Conservation (phyloP, 192 early-diverging fungal species). For the Backusella liffmaniae region DNA sequence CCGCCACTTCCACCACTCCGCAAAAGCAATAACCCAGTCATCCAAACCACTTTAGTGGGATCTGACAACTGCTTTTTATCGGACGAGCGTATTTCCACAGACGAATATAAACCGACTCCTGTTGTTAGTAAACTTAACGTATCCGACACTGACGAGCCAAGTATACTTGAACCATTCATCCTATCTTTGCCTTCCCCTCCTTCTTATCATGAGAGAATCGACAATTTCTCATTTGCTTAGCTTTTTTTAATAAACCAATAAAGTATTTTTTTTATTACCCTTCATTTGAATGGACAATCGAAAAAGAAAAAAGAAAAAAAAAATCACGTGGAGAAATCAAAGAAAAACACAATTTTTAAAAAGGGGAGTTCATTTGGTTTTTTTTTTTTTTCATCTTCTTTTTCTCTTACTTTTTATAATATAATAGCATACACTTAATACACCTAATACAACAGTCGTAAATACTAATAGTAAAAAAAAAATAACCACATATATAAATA, state of each 20-base stretch:
- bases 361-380: background rate
- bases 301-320: background rate
- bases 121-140: background rate
- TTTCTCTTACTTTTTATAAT: background rate
- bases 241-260: conserved; percentile 3
- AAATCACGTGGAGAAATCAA: conserved; percentile 5
- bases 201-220: background rate
- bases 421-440: background rate
- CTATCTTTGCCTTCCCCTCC: background rate
- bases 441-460: background rate
- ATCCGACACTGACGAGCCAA: background rate
- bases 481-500: background rate
- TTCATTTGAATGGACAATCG: background rate
- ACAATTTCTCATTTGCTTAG: background rate
- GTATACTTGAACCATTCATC: background rate
- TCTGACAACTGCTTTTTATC: background rate
- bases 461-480: background rate
- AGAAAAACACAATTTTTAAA: background rate
- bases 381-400: background rate
- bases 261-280: background rate
- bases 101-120: background rate
- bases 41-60: background rate
- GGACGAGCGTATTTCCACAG: background rate
- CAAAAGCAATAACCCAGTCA: background rate
- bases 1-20: background rate